A percentile compares a stretch with the other conserved stretches of the same genome.
phyloP scores from a whole-genome alignment of 352 stramenopile species.

The Globisporangium takayamanum region DNA sequence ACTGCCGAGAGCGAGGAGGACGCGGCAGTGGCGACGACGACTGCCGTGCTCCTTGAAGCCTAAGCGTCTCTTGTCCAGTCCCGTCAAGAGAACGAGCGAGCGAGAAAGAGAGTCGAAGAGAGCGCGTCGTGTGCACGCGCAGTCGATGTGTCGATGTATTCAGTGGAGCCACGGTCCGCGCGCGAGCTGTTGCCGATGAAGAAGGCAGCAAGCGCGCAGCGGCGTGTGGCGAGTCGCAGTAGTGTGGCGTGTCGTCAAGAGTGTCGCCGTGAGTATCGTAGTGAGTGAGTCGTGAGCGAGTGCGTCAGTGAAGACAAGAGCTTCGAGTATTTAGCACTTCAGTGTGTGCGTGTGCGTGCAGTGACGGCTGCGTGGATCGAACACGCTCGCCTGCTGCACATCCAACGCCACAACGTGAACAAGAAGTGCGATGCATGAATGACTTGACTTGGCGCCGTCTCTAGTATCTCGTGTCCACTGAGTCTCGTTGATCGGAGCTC shows the following conservation, averaged over 20 bases:
- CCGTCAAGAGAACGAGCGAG: no score
- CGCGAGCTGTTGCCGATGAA: no score
- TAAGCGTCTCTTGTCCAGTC: neutral
- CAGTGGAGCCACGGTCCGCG: neutral
- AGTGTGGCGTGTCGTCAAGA: neutral
- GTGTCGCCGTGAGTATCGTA: neutral
- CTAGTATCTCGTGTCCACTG: no score
- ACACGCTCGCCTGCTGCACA: neutral
- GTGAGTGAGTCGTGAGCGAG: neutral
- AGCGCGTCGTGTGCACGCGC: no score
- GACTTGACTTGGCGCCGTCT: no score
- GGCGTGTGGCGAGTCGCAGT: neutral
- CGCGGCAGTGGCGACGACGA: conserved; percentile 1
- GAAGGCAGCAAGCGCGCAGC: neutral
- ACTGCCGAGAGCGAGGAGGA: conserved; percentile 6
- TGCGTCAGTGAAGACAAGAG: no score
- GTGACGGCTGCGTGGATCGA: neutral
- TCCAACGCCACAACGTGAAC: neutral
- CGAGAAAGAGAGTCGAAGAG: no score
- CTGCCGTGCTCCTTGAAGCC: neutral
- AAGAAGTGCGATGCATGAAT: neutral
- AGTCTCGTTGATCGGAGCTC: no score
- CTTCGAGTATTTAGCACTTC: no score
- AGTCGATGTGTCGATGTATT: neutral
- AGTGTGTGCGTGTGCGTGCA: no score